These are phyloP conservation scores for Tausonia pullulans DNA, from an alignment of 1,284 basidiomycete genomes.

Conservation along the genomic window DNA sequence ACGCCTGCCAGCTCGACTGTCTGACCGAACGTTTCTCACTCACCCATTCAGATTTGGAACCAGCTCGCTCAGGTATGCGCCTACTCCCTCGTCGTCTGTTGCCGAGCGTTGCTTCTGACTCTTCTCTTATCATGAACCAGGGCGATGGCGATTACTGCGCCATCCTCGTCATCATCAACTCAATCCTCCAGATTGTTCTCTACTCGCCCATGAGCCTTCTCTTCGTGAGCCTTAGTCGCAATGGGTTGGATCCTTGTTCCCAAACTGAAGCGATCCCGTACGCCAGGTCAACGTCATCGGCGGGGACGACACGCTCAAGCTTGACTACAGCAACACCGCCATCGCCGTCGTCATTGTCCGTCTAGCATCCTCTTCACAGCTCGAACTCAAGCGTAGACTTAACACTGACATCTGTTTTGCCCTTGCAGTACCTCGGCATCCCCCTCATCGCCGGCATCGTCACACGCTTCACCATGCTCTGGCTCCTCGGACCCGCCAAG, in stretches of 20 bases:
- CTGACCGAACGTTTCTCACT: slow-evolving; percentile 11
- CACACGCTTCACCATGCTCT: slow-evolving; percentile 51
- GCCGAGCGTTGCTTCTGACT: not conserved
- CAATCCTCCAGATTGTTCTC: slow-evolving; percentile 59
- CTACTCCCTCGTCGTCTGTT: no score
- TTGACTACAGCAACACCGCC: slow-evolving; percentile 58
- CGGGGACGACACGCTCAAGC: slow-evolving; percentile 37
- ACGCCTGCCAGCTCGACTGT: slow-evolving; percentile 14
- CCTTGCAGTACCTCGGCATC: slow-evolving; percentile 56
- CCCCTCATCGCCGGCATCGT: slow-evolving; percentile 54
- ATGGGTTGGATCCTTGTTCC: no score
- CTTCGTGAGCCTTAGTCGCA: slow-evolving; percentile 36
- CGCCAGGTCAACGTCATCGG: slow-evolving; percentile 51
- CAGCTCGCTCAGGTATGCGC: not conserved
- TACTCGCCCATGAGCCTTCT: slow-evolving; percentile 65
- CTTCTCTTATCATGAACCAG: slow-evolving; percentile 20
- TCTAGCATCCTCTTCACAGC: slow-evolving; percentile 13
- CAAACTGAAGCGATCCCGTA: no score
- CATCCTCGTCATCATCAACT: slow-evolving; percentile 47
- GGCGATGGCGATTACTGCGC: slow-evolving; percentile 66
- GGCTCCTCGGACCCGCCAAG: slow-evolving; percentile 37
- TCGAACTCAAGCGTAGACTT: not conserved
- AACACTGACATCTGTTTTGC: not conserved
- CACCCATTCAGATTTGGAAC: slow-evolving; percentile 5
- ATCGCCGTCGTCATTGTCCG: slow-evolving; percentile 53